phyloP scores from a whole-genome alignment of 2,329 filamentous ascomycete genomes.

The Colletotrichum costaricense region DNA sequence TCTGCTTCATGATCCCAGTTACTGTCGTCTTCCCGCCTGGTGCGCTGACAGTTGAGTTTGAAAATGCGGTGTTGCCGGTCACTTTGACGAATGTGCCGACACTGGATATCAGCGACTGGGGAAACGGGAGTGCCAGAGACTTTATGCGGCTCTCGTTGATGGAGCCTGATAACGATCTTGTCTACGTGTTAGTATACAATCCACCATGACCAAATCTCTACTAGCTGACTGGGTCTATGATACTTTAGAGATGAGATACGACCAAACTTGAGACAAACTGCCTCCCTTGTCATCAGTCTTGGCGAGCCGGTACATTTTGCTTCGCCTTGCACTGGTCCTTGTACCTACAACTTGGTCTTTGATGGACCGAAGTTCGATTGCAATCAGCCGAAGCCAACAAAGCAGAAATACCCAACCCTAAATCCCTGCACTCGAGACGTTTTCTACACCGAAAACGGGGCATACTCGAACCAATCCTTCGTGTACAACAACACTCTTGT shows the following conservation, averaged over 20 bases:
- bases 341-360: neutral
- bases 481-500: neutral
- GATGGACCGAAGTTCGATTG: neutral
- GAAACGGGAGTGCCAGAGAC: neutral
- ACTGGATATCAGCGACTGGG: constrained; percentile 17
- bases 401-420: neutral
- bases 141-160: constrained; percentile 6
- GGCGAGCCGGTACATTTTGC: constrained; percentile 3
- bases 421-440: neutral
- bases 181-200: neutral
- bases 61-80: neutral
- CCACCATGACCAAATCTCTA: neutral
- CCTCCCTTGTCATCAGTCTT: neutral
- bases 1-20: constrained; percentile 8
- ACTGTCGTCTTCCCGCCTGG: constrained; percentile 18
- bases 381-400: neutral
- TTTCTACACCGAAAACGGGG: neutral
- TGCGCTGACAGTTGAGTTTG: constrained; percentile 12
- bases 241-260: neutral
- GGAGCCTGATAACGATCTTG: neutral
- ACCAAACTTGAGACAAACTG: neutral
- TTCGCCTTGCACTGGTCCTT: constrained; percentile 1
- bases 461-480: neutral
- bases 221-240: neutral
- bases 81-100: neutral